Base-by-base conservation (phyloP, 2,329 filamentous ascomycete species). In the Botrytis cinerea region DNA sequence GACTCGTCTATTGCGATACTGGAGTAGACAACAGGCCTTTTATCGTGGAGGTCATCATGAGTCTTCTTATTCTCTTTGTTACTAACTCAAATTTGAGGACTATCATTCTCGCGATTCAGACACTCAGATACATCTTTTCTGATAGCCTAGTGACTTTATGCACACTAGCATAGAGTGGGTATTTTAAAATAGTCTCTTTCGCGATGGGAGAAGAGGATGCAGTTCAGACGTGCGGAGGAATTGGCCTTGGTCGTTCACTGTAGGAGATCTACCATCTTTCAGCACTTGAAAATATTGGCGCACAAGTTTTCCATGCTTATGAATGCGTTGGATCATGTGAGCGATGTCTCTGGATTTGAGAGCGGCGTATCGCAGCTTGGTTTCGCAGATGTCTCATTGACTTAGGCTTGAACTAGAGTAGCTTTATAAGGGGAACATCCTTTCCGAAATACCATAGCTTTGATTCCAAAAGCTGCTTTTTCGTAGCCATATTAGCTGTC, bases 391-490 rank as follows among this genome's bases (percentile, higher is more conserved):
- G 81, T 82, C 51, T 82, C 79, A 1, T 79, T 71, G 2, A 81
- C 75, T 54, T 83, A 84, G 2, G 78, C 77, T 2, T 82, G 51
- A 6, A 83, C 78, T 1, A 84, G 77, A 1, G 76, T 62, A 1
- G 73, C 74, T 62, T 83, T 81, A 0, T 75, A 38, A 0, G 81
- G 80, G n/a, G 79, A 81, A 0, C 80, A 78, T 2, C 78, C 46
- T 0, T 60, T 68, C 72, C 77, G 82, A 73, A 81, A 83, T 25
- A 77, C 62, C 8, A 70, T 45, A 12, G 73, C 73, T 35, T 74
- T 70, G 25, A 64, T 73, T 48, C 76, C 67, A 18, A 60, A 35
- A 60, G 57, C 57, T 38, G 57, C 32, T 32, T 32, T 60, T 60
- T 60, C 32, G 32, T 60, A 60, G 25, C 4, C 5, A 6, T 57